Conservation (phyloP, 371 early-diverging fungal species). For the Amoeboaphelidium protococcarum region DNA sequence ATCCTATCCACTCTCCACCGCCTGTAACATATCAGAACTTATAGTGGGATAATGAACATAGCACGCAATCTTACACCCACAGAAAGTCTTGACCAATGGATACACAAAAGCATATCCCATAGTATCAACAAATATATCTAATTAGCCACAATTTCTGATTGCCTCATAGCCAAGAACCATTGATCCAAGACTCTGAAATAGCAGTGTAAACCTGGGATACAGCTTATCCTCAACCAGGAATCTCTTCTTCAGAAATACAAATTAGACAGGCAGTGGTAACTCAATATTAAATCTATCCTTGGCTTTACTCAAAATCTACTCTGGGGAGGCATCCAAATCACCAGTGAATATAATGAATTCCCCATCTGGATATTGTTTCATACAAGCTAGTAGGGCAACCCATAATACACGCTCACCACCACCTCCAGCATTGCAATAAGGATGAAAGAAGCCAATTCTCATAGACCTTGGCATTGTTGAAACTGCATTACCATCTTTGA, state of each 20-base stretch:
- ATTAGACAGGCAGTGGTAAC: constrained; percentile 23
- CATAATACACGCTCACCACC: constrained; percentile 91
- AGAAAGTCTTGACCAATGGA: constrained; percentile 39
- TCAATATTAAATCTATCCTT: constrained; percentile 41
- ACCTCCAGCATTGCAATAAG: constrained; percentile 62
- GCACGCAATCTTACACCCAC: constrained; percentile 32
- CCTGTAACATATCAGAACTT: constrained; percentile 71
- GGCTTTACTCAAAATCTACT: constrained; percentile 26
- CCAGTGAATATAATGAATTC: constrained; percentile 54
- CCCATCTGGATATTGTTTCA: constrained; percentile 26
- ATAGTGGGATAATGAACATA: constrained; percentile 91
- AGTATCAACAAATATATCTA: constrained; percentile 70
- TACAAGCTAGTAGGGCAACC: constrained; percentile 50
- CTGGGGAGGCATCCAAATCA: constrained; percentile 20
- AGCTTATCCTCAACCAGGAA: constrained; percentile 33
- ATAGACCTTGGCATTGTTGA: not conserved
- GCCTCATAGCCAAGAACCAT: constrained; percentile 48
- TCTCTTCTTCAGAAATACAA: constrained; percentile 31
- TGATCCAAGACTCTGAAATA: constrained; percentile 63
- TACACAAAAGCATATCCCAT: constrained; percentile 84
- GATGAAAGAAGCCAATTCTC: constrained; percentile 44
- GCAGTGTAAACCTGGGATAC: constrained; percentile 31
- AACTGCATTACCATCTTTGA: too few species aligned
- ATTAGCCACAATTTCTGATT: constrained; percentile 30
- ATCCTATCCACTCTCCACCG: constrained; percentile 33